Percentiles rank a stretch among this genome's conserved stretches.
Conservation (phyloP, 306 rosid species). For the Trifolium subterraneum region DNA sequence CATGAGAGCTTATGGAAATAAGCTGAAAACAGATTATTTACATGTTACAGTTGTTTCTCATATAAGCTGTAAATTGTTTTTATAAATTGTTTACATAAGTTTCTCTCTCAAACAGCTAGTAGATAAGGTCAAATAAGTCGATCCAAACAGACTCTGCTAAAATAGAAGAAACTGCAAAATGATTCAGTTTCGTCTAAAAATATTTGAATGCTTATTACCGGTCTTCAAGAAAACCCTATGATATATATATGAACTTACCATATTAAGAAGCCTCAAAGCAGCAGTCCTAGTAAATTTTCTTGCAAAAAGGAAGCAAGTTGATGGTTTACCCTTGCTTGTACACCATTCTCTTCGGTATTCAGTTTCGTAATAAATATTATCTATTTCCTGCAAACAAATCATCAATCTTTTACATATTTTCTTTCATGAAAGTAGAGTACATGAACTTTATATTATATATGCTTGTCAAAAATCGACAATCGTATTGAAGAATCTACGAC, state of each 20-base stretch:
- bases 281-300: constrained; percentile 95
- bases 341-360: constrained; percentile 99
- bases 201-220: constrained; percentile 1
- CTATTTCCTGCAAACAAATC: constrained; percentile 68
- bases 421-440: constrained; percentile 17
- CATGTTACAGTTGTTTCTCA: not conserved
- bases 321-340: constrained; percentile 84
- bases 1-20: not conserved
- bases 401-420: constrained; percentile 13
- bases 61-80: too few relatives aligned
- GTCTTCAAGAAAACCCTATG: constrained; percentile 9
- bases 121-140: too few relatives aligned
- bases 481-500: not conserved
- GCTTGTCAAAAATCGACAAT: constrained; percentile 6
- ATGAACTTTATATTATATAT: not conserved
- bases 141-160: too few relatives aligned
- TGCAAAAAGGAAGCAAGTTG: constrained; percentile 90
- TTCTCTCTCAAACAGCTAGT: too few relatives aligned
- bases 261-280: constrained; percentile 85
- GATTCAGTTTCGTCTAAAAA: not conserved
- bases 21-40: not conserved
- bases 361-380: constrained; percentile 90
- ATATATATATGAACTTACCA: constrained; percentile 53
- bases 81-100: too few relatives aligned
- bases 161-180: not conserved